Evolutionary conservation across 139 green algal genomes (phyloP).

Genomic region (Chlorella sp.): DNA sequence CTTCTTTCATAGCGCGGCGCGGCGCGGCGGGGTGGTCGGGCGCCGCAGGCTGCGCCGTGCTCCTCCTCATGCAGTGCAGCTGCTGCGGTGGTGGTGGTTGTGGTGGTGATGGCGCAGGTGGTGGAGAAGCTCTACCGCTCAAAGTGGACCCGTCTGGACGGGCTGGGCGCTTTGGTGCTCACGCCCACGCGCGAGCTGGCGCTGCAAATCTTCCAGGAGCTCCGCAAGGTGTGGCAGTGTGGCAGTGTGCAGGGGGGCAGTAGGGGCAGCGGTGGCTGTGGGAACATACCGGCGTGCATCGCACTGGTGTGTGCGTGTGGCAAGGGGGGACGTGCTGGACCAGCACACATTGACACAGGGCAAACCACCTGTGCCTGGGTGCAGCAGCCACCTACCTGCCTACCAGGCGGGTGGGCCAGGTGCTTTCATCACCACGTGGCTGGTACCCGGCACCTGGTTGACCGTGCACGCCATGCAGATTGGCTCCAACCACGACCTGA

Average conservation of each 20-base stretch:
- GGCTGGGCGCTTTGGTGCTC: constrained; percentile 89
- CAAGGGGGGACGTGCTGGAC: no score
- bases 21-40: background rate
- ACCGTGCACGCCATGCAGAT: constrained; percentile 47
- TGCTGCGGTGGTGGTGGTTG: background rate
- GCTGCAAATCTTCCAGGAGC: constrained; percentile 87
- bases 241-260: no score
- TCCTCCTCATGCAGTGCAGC: background rate
- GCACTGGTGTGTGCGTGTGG: no score
- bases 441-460: background rate
- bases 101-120: no score
- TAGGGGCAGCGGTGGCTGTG: no score
- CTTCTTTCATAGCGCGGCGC: background rate
- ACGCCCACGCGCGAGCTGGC: constrained; percentile 94
- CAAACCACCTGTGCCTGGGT: no score
- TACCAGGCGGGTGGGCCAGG: no score
- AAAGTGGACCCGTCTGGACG: constrained; percentile 82
- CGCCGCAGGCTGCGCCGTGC: background rate
- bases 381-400: no score
- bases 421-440: no score
- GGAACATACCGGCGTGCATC: no score
- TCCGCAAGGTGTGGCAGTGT: constrained; percentile 24
- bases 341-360: no score
- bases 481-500: constrained; percentile 73
- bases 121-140: constrained; percentile 84